Base-by-base conservation (phyloP, 108 stramenopile genomes). In the Pseudonitzschia multiseries region DNA sequence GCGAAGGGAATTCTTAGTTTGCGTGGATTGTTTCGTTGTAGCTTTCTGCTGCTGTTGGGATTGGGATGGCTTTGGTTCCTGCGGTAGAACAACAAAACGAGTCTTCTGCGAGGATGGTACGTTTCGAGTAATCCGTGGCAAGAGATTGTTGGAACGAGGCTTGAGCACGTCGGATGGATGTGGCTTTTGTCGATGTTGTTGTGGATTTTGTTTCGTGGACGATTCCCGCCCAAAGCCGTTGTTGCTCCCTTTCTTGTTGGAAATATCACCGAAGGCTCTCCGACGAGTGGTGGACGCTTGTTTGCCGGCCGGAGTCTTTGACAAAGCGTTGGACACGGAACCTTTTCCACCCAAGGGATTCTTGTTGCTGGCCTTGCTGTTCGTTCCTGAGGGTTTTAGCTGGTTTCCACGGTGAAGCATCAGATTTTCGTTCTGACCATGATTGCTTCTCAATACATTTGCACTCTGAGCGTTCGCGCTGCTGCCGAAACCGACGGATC, bases 211-310 rank as follows among this genome's bases (percentile, higher is more conserved):
- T 15, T 44, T 28, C 43, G 66, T 14, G 4, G 40, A 41, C 10
- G 15, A 21, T 32, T 63, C 40, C 40, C 31, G n/a, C 3, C 62
- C 62, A 67, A 67, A 50, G n/a, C 66, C 66, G 24, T 10, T 24
- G 54, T 24, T 56, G 54, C 26, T 67, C 22, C 29, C n/a, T 31
- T 78, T 78, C 27, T 78, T 72, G 66, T 78, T 78, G n/a, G 77
- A 78, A 68, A 78, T 78, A 44, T 78, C 77, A 0, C 77, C 77
- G 50, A 78, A 72, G 59, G 71, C 77, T 41, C 71, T 51, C 10
- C 77, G 53, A 17, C 67, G 68, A 31, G 44, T 65, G 10, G 66
- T 40, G 36, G 66, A 44, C 2, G 17, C 29, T 9, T 26, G 18
- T 67, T 44, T 67, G 20, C 0, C 36, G 21, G 17, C 10, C 24